A percentile compares a stretch with the other conserved stretches of the same genome.
phyloP scores from a whole-genome alignment of 805 yeast species.

The Grigorovia jiainica region DNA sequence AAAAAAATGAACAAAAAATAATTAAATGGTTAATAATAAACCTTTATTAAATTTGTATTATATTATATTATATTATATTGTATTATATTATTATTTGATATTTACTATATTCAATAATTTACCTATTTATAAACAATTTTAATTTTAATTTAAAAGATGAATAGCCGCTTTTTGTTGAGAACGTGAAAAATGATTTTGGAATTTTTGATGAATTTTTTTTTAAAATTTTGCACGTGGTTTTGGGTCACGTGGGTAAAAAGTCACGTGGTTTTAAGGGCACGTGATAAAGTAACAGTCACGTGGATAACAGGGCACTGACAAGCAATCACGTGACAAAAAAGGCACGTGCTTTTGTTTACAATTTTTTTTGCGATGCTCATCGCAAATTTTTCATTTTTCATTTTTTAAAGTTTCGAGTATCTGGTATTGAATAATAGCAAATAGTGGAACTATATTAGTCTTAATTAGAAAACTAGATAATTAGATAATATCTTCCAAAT shows the following conservation, averaged over 20 bases:
- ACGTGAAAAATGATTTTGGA: not conserved
- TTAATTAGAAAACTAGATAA: not conserved
- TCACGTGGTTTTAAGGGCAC: no score
- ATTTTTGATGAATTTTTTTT: not conserved
- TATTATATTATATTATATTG: no score
- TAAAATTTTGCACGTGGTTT: not conserved
- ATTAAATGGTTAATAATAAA: no score
- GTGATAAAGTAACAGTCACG: no score
- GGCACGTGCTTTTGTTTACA: not conserved
- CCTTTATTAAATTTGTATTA: no score
- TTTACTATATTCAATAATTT: no score
- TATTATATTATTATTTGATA: no score
- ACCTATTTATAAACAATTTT: not conserved
- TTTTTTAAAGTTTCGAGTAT: not conserved
- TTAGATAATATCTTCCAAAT: not conserved
- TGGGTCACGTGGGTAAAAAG: not conserved
- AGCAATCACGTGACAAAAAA: no score
- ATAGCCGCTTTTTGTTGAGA: not conserved
- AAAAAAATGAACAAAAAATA: no score
- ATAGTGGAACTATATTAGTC: no score
- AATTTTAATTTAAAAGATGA: not conserved
- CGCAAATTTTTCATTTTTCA: not conserved
- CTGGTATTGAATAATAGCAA: no score
- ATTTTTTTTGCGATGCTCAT: not conserved
- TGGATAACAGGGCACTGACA: no score